Conservation (phyloP, 345 rosid species). For the Brassica nigra region DNA sequence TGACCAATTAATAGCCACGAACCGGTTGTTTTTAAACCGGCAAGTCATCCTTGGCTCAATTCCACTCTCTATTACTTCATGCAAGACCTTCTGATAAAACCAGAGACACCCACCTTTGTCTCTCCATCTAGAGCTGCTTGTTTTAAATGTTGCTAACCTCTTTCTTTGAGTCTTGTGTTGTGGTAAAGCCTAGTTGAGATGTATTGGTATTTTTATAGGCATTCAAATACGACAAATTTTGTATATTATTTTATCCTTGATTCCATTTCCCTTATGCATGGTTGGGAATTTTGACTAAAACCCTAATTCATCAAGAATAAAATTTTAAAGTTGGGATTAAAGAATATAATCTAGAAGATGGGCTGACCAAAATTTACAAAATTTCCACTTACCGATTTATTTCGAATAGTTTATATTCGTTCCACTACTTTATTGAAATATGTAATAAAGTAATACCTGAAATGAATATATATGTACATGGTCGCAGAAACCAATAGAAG, state of each 20-base stretch:
- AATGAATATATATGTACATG: neutral
- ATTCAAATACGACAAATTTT: neutral
- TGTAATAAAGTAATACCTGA: neutral
- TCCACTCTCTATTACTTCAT: constrained; percentile 41
- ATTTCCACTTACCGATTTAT: neutral
- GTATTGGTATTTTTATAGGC: constrained; percentile 27
- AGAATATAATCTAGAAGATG: constrained; percentile 36
- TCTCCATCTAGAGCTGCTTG: constrained; percentile 4
- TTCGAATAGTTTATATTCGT: constrained; percentile 25
- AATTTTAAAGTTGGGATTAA: constrained; percentile 9
- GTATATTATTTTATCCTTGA: neutral
- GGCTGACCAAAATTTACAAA: constrained; percentile 23
- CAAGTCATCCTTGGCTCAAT: constrained; percentile 60
- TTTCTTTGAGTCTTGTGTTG: constrained; percentile 19
- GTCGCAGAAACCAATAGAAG: constrained; percentile 26
- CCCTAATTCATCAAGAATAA: constrained; percentile 26
- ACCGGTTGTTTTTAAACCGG: constrained; percentile 32
- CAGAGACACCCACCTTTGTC: neutral
- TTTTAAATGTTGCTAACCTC: neutral
- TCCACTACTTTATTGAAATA: constrained; percentile 20
- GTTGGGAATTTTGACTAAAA: constrained; percentile 33
- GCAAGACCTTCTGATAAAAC: constrained; percentile 36
- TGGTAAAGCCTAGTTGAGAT: constrained; percentile 15
- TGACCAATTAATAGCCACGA: constrained; percentile 18
- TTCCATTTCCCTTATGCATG: constrained; percentile 28